Conservation (phyloP, 2,329 filamentous ascomycete species). For the Talaromyces verruculosus region DNA sequence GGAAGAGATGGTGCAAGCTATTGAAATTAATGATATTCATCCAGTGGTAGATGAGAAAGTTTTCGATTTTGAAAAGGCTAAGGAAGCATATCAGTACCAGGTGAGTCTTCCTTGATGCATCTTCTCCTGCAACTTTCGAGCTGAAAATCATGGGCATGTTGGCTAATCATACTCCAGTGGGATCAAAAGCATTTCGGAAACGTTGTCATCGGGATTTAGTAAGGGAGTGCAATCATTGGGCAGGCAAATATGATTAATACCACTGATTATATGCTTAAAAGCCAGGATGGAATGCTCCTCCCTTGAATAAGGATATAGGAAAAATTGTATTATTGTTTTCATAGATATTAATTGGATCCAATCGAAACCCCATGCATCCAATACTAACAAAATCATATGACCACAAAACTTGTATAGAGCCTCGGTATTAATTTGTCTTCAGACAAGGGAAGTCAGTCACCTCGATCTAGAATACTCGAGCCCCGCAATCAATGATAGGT, state of each 20-base stretch:
- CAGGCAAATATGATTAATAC: neutral
- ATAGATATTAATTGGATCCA: neutral
- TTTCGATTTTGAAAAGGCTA: constrained; percentile 16
- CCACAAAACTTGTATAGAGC: neutral
- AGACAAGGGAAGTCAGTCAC: neutral
- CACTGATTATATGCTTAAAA: neutral
- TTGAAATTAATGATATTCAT: constrained; percentile 60
- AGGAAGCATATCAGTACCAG: constrained; percentile 17
- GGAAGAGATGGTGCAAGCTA: constrained; percentile 59
- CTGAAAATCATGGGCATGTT: constrained; percentile 17
- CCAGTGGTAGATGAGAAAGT: constrained; percentile 53
- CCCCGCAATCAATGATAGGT: neutral
- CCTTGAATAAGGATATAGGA: neutral
- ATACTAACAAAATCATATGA: neutral
- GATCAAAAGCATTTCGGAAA: constrained; percentile 59
- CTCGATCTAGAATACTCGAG: neutral
- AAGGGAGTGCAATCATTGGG: constrained; percentile 15
- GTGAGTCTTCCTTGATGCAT: neutral
- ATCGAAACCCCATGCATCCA: neutral
- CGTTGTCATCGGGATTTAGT: constrained; percentile 49
- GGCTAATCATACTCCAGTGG: constrained; percentile 36
- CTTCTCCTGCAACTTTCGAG: neutral
- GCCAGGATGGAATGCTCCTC: neutral
- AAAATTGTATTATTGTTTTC: neutral
- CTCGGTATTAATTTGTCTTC: neutral